Percentiles rank a stretch among this genome's conserved stretches.
These are phyloP conservation scores for Lactifluus subvellereus DNA, from an alignment of 768 basidiomycete genomes.

Conservation along the genomic window DNA sequence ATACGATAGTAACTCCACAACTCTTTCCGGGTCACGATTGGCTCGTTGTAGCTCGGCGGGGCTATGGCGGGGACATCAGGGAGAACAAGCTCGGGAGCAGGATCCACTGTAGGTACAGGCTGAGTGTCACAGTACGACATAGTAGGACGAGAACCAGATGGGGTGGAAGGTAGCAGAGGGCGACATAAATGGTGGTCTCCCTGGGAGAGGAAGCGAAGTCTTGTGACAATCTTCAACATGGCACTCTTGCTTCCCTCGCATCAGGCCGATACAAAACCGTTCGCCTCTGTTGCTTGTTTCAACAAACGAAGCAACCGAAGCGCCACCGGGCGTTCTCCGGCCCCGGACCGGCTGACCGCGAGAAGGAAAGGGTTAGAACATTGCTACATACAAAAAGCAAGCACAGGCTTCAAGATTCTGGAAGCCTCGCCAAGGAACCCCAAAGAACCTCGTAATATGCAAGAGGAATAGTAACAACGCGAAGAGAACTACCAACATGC, in stretches of 20 bases:
- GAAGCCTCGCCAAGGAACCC: too few species aligned
- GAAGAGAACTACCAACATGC: too few species aligned
- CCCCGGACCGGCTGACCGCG: too few species aligned
- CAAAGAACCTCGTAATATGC: too few species aligned
- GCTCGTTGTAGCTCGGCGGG: conserved; percentile 40
- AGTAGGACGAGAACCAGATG: not conserved
- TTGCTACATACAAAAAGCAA: too few species aligned
- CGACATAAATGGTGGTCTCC: not conserved
- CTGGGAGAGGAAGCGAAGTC: not conserved
- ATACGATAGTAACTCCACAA: conserved; percentile 76
- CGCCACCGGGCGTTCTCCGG: too few species aligned
- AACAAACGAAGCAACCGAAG: too few species aligned
- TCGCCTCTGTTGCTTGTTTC: too few species aligned
- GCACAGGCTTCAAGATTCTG: too few species aligned
- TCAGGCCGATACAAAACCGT: too few species aligned
- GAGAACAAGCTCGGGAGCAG: not conserved
- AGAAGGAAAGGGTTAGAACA: too few species aligned
- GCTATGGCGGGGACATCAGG: conserved; percentile 2
- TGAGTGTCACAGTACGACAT: conserved; percentile 17
- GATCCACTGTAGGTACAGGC: not conserved
- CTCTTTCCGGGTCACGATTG: conserved; percentile 64
- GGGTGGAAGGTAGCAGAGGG: not conserved
- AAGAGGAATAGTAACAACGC: too few species aligned
- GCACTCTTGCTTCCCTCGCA: not conserved
- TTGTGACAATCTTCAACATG: not conserved